Evolutionary conservation across 805 yeast genomes (phyloP).

Genomic region (Yarrowia keelungensis): DNA sequence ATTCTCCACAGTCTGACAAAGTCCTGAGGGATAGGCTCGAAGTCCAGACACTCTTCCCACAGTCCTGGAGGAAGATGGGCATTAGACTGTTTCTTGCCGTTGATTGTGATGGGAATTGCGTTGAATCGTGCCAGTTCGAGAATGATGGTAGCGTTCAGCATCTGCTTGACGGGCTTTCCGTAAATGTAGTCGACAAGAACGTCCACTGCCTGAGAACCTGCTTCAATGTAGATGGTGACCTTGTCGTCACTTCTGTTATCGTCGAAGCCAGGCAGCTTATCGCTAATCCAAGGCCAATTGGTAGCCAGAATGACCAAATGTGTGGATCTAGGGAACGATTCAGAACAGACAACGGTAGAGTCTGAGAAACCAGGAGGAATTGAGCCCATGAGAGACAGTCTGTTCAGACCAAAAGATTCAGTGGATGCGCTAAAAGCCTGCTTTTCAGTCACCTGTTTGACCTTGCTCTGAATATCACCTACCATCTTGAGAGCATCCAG

Average conservation of each 20-base stretch:
- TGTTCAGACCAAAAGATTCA: conserved; percentile 11
- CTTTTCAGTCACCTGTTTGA: neutral
- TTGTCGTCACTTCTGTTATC: conserved; percentile 4
- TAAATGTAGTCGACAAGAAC: conserved; percentile 13
- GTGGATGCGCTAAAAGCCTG: neutral
- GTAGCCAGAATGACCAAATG: conserved; percentile 15
- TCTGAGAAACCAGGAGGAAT: conserved; percentile 18
- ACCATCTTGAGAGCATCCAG: conserved; percentile 31
- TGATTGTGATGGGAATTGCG: neutral
- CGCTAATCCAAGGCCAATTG: conserved; percentile 34
- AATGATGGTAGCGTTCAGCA: conserved; percentile 10
- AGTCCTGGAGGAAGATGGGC: conserved; percentile 23
- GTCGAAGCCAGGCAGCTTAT: conserved; percentile 11
- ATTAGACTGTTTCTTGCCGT: neutral
- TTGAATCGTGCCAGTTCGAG: conserved; percentile 4
- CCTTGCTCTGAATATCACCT: conserved; percentile 12
- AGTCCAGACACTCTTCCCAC: conserved; percentile 15
- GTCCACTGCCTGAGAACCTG: conserved; percentile 12
- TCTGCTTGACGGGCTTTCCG: conserved; percentile 14
- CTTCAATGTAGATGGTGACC: conserved; percentile 13
- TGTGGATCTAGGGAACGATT: conserved; percentile 2
- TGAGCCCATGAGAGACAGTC: neutral
- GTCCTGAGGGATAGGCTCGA: conserved; percentile 11
- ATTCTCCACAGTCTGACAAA: conserved; percentile 32
- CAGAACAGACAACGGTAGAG: conserved; percentile 5